Base-by-base conservation (phyloP, 129 eudicot species). In the Silybum marianum region DNA sequence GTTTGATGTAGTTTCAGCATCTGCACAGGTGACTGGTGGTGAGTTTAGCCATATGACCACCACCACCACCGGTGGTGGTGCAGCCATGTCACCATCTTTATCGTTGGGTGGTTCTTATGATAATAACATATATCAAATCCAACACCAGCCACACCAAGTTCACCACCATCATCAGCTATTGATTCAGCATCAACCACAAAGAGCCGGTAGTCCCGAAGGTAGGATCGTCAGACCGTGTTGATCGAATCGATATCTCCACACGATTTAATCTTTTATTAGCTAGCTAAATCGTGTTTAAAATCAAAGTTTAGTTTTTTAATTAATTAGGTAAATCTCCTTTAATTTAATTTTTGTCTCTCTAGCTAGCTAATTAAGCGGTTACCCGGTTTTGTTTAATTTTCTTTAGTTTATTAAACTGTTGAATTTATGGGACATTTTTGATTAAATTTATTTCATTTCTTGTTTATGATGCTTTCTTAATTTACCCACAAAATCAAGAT, bases 21-120 rank as follows among this genome's bases (percentile, higher is more conserved):
- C 82, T 7, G 58, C 40, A 7, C 86, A 83, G 13, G 78, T 58
- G 79, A 77, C 40, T 22, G 74, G 40, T 66, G 36, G 74, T 12
- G 86, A 83, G 78, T 83, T 83, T 3, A 83, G 79, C 38, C 86
- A 83, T 60, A 83, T 79, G 74, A 83, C 82, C 18, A 77, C 82
- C 8, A 77, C 82, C 8, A 6, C 79, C 2, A 58, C 82, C 36
- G 36, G 36, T 32, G 36, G 36, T 32, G 36, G 36, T 7, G 78
- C 78, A n/a, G 65, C 81, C 51, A 83, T 77, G 78, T 60, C 86
- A 34, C 83, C 86, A 3, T 83, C 79, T 72, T 83, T 83, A 65
- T 83, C 86, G 0, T 51, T 83, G 70, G 86, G 86, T 21, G 86
- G 86, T 4, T 78, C 79, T 1, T 83, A 83, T 78, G 86, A 77